These are phyloP conservation scores for Cercis canadensis DNA, from an alignment of 306 rosid genomes.

Conservation along the genomic window DNA sequence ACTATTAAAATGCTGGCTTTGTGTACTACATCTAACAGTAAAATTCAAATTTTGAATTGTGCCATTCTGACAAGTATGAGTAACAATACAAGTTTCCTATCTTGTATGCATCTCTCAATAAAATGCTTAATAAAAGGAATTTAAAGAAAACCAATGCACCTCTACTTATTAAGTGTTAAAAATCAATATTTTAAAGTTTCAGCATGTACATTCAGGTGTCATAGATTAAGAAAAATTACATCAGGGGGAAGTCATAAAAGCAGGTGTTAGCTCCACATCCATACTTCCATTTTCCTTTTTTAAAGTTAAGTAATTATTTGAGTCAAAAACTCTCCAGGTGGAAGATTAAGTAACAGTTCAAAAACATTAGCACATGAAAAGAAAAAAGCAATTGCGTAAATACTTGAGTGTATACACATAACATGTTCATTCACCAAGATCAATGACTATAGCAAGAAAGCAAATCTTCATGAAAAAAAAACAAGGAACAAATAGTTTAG, in stretches of 20 bases:
- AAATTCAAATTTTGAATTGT: too few species aligned
- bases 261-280: constrained; percentile 1
- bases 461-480: constrained; percentile 11
- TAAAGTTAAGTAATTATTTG: neutral
- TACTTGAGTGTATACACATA: constrained; percentile 24
- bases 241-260: neutral
- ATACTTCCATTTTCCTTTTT: constrained; percentile 32
- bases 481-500: constrained; percentile 19
- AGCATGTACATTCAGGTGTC: neutral
- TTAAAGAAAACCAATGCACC: too few species aligned
- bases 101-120: too few species aligned
- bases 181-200: neutral
- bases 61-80: too few species aligned
- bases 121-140: too few species aligned
- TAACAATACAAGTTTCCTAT: too few species aligned
- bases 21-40: too few species aligned
- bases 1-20: too few species aligned
- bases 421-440: neutral
- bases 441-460: neutral
- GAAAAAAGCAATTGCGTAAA: constrained; percentile 13
- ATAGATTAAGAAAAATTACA: neutral
- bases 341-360: neutral
- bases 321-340: constrained; percentile 4
- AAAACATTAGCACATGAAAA: constrained; percentile 12
- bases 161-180: too few species aligned